These are phyloP conservation scores for Eleusine indica DNA, from an alignment of 176 grass and related monocot genomes.

Conservation along the genomic window DNA sequence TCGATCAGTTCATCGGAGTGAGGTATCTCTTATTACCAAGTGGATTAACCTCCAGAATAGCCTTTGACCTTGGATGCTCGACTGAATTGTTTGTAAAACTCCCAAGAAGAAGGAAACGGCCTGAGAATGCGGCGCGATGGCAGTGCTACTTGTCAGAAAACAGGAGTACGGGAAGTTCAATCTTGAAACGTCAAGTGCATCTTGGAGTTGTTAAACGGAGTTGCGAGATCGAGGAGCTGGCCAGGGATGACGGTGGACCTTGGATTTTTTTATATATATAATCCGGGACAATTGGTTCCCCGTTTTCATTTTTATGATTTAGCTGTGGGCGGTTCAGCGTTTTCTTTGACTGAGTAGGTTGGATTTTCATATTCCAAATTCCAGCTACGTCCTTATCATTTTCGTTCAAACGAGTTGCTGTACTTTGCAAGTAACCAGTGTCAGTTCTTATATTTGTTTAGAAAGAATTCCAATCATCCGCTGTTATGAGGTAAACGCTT, in stretches of 20 bases:
- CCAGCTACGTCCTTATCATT: slow-evolving; percentile 17
- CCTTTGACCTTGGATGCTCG: background rate
- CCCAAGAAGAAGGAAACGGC: background rate
- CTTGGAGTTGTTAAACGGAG: slow-evolving; percentile 43
- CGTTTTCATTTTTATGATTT: background rate
- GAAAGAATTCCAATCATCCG: background rate
- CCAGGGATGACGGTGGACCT: slow-evolving; percentile 27
- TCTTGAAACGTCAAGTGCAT: slow-evolving; percentile 17
- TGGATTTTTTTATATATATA: slow-evolving; percentile 5
- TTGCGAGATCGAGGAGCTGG: slow-evolving; percentile 29
- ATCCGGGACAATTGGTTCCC: background rate
- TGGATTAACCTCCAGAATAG: background rate
- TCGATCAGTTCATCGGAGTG: slow-evolving; percentile 3
- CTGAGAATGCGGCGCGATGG: background rate
- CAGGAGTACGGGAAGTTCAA: background rate
- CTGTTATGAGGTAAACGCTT: slow-evolving; percentile 7
- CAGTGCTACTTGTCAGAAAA: slow-evolving; percentile 19
- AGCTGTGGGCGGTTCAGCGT: slow-evolving; percentile 45
- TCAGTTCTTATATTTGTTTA: background rate
- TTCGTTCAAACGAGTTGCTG: slow-evolving; percentile 5
- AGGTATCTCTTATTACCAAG: slow-evolving; percentile 3
- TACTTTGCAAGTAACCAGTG: background rate
- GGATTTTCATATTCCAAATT: slow-evolving; percentile 17
- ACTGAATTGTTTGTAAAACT: background rate
- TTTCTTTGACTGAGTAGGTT: slow-evolving; percentile 42